These are phyloP conservation scores for Dicorynia guianensis DNA, from an alignment of 306 rosid species.

Conservation along the genomic window DNA sequence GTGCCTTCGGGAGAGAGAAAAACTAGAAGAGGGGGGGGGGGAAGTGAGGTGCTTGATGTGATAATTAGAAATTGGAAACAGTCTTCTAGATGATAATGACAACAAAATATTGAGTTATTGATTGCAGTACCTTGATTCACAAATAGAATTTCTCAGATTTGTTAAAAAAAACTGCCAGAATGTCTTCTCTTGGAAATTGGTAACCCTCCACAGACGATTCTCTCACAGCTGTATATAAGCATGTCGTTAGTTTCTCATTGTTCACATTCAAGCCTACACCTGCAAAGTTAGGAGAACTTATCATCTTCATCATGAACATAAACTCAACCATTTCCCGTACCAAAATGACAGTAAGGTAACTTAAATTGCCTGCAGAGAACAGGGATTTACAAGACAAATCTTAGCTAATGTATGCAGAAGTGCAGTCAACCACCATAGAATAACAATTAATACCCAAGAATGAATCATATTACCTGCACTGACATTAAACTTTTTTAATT, in stretches of 20 bases:
- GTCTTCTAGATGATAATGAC: slow-evolving; percentile 5
- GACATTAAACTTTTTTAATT: slow-evolving; percentile 77
- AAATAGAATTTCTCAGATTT: slow-evolving; percentile 77
- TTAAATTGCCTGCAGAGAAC: slow-evolving; percentile 23
- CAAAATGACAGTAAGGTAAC: slow-evolving; percentile 16
- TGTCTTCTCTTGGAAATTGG: slow-evolving; percentile 76
- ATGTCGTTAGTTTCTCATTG: slow-evolving; percentile 87
- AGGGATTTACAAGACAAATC: not conserved
- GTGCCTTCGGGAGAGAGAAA: not conserved
- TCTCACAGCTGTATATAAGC: slow-evolving; percentile 70
- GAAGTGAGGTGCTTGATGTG: slow-evolving; percentile 1
- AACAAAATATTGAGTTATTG: slow-evolving; percentile 18
- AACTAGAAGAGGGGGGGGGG: not conserved
- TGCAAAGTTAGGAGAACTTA: slow-evolving; percentile 51
- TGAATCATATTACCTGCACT: slow-evolving; percentile 73
- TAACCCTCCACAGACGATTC: slow-evolving; percentile 59
- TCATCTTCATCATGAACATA: slow-evolving; percentile 30
- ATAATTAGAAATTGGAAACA: not conserved
- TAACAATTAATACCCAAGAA: slow-evolving; percentile 36
- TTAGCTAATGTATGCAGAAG: slow-evolving; percentile 22
- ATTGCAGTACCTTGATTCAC: slow-evolving; percentile 70
- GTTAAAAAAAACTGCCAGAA: slow-evolving; percentile 81
- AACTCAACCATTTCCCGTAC: slow-evolving; percentile 11
- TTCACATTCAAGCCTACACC: slow-evolving; percentile 89
- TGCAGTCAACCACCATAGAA: not conserved